Evolutionary conservation across 1,284 basidiomycete genomes (phyloP).

Genomic region (Ceratobasidium sp.): DNA sequence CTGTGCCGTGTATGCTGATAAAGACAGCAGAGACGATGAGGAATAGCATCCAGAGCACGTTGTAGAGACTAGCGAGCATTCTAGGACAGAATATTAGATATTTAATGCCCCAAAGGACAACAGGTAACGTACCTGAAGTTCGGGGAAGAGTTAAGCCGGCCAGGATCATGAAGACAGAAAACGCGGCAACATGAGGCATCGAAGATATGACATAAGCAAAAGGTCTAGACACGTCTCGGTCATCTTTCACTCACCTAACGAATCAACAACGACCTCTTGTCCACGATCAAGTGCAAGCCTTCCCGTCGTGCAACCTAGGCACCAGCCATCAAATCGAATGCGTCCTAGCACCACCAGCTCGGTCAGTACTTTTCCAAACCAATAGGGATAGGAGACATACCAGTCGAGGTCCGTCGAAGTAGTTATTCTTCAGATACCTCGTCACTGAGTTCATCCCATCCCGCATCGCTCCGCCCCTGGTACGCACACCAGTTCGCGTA

Average conservation of each 20-base stretch:
- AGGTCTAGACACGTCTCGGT: neutral
- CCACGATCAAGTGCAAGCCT: conserved; percentile 74
- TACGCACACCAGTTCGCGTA: conserved; percentile 91
- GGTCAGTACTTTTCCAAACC: neutral
- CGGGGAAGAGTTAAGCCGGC: conserved; percentile 85
- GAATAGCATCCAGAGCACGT: conserved; percentile 79
- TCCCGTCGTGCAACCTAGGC: conserved; percentile 82
- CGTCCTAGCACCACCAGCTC: conserved; percentile 66
- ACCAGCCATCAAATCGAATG: conserved; percentile 94
- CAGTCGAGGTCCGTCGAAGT: conserved; percentile 94
- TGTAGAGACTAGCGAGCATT: conserved; percentile 83
- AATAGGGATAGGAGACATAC: conserved; percentile 55
- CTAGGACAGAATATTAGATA: no score
- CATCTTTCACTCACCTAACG: conserved; percentile 72
- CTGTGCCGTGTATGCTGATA: conserved; percentile 81
- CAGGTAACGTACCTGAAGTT: conserved; percentile 83
- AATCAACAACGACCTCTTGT: conserved; percentile 80
- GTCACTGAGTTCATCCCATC: conserved; percentile 89
- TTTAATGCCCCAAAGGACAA: no score
- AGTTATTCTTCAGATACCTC: conserved; percentile 97
- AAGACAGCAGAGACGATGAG: conserved; percentile 69
- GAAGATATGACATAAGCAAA: conserved; percentile 52
- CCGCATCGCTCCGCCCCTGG: conserved; percentile 79
- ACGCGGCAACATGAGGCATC: conserved; percentile 86
- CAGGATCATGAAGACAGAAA: conserved; percentile 87